Evolutionary conservation across 768 basidiomycete genomes (phyloP).

Genomic region (Neoboletus magnificus): DNA sequence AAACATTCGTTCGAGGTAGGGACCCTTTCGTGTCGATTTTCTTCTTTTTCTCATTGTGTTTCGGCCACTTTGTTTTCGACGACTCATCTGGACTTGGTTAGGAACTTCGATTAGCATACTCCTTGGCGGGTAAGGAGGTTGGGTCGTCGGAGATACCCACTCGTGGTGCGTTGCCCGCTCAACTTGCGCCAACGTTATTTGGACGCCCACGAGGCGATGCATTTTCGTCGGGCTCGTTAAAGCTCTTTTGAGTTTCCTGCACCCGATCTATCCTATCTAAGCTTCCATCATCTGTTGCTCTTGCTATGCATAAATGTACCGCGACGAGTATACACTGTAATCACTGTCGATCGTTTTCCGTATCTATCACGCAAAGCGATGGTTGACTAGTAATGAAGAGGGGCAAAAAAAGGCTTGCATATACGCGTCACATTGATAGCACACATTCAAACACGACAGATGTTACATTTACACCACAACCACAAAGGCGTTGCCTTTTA

Average conservation of each 20-base stretch:
- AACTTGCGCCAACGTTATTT: constrained; percentile 21
- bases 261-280: constrained; percentile 1
- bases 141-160: constrained; percentile 38
- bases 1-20: constrained; percentile 51
- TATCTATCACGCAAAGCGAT: neutral
- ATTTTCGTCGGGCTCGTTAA: constrained; percentile 25
- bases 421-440: neutral
- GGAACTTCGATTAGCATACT: constrained; percentile 51
- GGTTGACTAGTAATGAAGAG: neutral
- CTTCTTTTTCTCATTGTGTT: neutral
- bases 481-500: neutral
- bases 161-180: constrained; percentile 23
- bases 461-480: neutral
- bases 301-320: neutral
- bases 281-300: neutral
- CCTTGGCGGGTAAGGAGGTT: constrained; percentile 42
- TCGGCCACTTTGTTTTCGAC: neutral
- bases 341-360: neutral
- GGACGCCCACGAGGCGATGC: constrained; percentile 34
- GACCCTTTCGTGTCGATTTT: neutral
- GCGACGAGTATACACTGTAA: neutral
- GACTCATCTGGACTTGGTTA: constrained; percentile 17
- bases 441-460: constrained; percentile 12
- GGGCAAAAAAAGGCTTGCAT: neutral
- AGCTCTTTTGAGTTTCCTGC: constrained; percentile 8